Percentiles rank a stretch among this genome's conserved stretches.
Evolutionary conservation across 106 monocot species (phyloP).

Genomic region (Dendrobium catenatum): DNA sequence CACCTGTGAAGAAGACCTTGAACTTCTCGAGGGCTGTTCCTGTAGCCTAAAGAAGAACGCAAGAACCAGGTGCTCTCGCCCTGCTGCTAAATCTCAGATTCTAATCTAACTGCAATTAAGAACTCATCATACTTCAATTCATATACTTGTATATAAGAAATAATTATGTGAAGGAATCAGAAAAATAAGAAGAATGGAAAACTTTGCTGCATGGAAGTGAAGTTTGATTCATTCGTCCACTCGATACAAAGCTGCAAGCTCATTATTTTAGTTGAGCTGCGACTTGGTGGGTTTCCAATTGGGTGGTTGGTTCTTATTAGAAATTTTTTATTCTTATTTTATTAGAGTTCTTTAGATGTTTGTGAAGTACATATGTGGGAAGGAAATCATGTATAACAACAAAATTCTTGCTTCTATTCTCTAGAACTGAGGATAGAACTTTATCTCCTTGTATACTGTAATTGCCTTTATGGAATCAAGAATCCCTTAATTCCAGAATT

Average conservation of each 20-base stretch:
- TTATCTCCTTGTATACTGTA: not conserved
- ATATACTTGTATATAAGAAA: slow-evolving; percentile 25
- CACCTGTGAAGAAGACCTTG: slow-evolving; percentile 87
- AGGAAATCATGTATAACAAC: not conserved
- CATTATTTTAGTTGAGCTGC: not conserved
- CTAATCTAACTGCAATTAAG: slow-evolving; percentile 7
- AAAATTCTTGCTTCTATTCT: not conserved
- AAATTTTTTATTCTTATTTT: not conserved
- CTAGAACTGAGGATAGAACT: not conserved
- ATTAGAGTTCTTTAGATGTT: not conserved
- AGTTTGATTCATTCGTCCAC: not conserved
- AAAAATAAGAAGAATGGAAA: too few relatives aligned
- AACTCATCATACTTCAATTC: not conserved
- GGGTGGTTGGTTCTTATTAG: too few relatives aligned
- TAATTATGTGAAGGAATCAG: not conserved
- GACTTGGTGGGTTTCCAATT: not conserved
- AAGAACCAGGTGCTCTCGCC: slow-evolving; percentile 63
- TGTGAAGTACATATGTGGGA: not conserved
- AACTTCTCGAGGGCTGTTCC: slow-evolving; percentile 88
- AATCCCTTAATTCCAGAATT: too few relatives aligned
- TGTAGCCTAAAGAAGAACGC: slow-evolving; percentile 52
- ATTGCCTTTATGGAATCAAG: too few relatives aligned
- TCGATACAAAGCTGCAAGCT: not conserved
- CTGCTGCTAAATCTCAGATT: slow-evolving; percentile 44
- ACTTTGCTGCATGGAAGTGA: too few relatives aligned